phyloP scores from a whole-genome alignment of 495 filamentous ascomycete species.

The Xylaria acuta region DNA sequence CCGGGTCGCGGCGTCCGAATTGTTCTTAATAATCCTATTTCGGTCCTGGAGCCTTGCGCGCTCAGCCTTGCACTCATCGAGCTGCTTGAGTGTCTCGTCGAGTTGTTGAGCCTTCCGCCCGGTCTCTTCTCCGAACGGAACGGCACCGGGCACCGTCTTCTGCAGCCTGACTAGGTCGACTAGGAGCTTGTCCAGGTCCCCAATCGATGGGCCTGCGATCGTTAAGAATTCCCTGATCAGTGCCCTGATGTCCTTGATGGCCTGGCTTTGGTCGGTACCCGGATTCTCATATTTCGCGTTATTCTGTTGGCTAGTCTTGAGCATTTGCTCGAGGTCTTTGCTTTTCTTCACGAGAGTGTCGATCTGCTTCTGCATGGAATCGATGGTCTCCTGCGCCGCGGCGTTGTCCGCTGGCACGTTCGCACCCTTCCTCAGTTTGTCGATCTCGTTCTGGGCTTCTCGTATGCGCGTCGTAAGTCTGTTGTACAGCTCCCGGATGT shows the following conservation, averaged over 20 bases:
- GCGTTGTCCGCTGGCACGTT: background rate
- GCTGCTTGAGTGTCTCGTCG: background rate
- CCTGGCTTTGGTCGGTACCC: background rate
- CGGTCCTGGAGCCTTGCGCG: background rate
- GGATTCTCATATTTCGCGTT: background rate
- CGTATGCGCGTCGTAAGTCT: background rate
- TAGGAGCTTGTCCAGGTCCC: background rate
- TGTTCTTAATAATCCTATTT: background rate
- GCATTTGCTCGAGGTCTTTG: slow-evolving; percentile 1
- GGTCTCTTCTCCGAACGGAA: background rate
- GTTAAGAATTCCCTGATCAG: background rate
- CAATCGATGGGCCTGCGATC: background rate
- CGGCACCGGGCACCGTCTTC: slow-evolving; percentile 2
- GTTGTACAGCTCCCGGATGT: background rate
- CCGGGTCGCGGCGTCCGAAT: background rate
- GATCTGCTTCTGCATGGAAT: background rate
- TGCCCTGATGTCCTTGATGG: background rate
- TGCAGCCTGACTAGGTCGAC: background rate
- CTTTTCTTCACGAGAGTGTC: background rate
- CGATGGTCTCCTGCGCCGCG: background rate
- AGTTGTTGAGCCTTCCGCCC: background rate
- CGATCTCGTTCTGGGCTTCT: slow-evolving; percentile 2
- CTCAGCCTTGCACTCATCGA: background rate
- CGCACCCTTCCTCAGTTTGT: background rate
- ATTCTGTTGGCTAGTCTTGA: background rate